Percentiles rank a stretch among this genome's conserved stretches.
phyloP scores from a whole-genome alignment of 2,329 filamentous ascomycete genomes.

The Ophiostoma ulmi region DNA sequence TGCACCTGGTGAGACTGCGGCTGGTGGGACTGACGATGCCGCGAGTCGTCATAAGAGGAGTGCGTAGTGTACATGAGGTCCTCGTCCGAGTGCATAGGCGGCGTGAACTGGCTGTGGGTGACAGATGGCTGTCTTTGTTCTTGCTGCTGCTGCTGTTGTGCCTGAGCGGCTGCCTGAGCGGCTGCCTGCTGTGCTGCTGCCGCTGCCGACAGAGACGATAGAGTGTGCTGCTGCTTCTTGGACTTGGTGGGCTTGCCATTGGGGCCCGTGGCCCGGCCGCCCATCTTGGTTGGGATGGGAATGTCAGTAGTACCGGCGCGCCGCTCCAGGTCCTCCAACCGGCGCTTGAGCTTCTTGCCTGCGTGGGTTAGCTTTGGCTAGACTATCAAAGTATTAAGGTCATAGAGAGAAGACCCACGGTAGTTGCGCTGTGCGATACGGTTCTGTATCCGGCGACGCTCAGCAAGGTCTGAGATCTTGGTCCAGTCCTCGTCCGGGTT shows the following conservation, averaged over 20 bases:
- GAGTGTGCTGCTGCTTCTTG: slow-evolving; percentile 24
- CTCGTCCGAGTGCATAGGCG: slow-evolving; percentile 52
- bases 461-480: slow-evolving; percentile 94
- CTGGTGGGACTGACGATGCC: not conserved
- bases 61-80: slow-evolving; percentile 54
- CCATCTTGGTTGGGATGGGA: slow-evolving; percentile 26
- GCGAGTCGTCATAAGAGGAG: slow-evolving; percentile 7
- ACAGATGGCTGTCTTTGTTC: slow-evolving; percentile 35
- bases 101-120: slow-evolving; percentile 42
- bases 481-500: slow-evolving; percentile 99
- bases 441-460: slow-evolving; percentile 92
- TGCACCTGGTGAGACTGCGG: not conserved
- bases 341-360: slow-evolving; percentile 92
- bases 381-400: not conserved
- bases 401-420: slow-evolving; percentile 49
- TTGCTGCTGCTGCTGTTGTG: slow-evolving; percentile 29
- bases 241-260: slow-evolving; percentile 18
- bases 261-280: not conserved
- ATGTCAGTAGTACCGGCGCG: slow-evolving; percentile 53
- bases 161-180: slow-evolving; percentile 31
- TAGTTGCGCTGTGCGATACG: slow-evolving; percentile 97
- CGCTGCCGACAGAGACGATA: slow-evolving; percentile 26
- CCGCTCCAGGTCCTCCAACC: slow-evolving; percentile 78
- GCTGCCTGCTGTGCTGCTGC: slow-evolving; percentile 25
- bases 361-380: slow-evolving; percentile 25